These are phyloP conservation scores for Saprolegnia parasitica DNA, from an alignment of 352 stramenopile genomes.

Conservation along the genomic window DNA sequence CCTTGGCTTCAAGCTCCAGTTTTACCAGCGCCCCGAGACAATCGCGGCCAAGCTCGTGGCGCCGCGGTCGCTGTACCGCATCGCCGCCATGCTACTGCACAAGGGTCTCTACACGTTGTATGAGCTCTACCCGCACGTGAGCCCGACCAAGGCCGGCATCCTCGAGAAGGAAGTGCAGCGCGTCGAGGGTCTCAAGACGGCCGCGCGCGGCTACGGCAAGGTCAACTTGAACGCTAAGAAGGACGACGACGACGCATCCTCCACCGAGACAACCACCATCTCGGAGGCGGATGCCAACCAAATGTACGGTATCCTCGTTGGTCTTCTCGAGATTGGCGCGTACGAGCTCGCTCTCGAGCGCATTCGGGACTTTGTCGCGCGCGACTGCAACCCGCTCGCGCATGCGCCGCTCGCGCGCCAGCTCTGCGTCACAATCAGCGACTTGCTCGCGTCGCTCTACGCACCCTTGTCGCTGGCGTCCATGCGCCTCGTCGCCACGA, in stretches of 20 bases:
- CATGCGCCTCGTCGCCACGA: constrained; percentile 39
- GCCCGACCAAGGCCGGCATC: constrained; percentile 59
- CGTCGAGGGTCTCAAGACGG: constrained; percentile 47
- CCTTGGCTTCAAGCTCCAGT: constrained; percentile 92
- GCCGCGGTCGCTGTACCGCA: constrained; percentile 68
- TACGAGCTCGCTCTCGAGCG: constrained; percentile 64
- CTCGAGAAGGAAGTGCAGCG: constrained; percentile 40
- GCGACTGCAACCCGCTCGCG: constrained; percentile 58
- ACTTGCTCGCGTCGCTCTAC: constrained; percentile 54
- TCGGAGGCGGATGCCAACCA: constrained; percentile 50
- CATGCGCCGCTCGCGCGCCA: constrained; percentile 59
- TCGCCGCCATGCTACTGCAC: constrained; percentile 82
- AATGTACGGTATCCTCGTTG: constrained; percentile 75
- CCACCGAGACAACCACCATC: constrained; percentile 9
- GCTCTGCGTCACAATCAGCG: constrained; percentile 64
- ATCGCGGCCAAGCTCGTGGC: constrained; percentile 36
- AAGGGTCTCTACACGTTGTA: constrained; percentile 77
- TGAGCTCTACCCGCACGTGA: constrained; percentile 69
- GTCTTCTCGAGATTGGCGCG: constrained; percentile 69
- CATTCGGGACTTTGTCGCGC: constrained; percentile 70
- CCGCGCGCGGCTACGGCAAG: constrained; percentile 64
- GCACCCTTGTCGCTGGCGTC: constrained; percentile 48
- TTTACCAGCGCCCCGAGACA: constrained; percentile 66
- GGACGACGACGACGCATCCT: constrained; percentile 30
- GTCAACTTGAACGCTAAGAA: constrained; percentile 61